A percentile compares a stretch with the other conserved stretches of the same genome.
Conservation (phyloP, 257 asterid species). For the Marsdenia floribunda region DNA sequence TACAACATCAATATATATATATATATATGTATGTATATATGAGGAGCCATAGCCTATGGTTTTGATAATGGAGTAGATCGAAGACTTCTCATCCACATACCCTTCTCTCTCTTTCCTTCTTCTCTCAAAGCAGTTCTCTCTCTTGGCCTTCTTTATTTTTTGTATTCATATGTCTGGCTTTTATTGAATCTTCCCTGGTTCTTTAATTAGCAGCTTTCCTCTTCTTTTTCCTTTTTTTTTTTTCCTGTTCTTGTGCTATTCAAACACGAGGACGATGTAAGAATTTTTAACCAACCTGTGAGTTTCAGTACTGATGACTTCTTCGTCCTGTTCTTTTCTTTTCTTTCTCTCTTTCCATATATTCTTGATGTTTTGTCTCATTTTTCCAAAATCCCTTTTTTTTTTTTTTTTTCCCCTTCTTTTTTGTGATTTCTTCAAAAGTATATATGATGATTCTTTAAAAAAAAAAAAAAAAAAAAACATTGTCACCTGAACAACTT, state of each 20-base stretch:
- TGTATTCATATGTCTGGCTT: constrained; percentile 60
- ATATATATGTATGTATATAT: constrained; percentile 7
- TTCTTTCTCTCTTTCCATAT: background rate
- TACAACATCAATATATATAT: constrained; percentile 56
- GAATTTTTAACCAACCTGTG: constrained; percentile 4
- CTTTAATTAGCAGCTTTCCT: constrained; percentile 17
- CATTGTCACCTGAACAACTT: background rate
- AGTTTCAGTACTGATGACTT: constrained; percentile 12
- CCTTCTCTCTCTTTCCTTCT: constrained; percentile 32
- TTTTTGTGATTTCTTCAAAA: constrained; percentile 3
- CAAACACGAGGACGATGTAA: constrained; percentile 17
- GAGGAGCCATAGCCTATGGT: constrained; percentile 40
- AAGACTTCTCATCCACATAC: constrained; percentile 69
- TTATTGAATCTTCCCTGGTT: constrained; percentile 44
- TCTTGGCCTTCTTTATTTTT: constrained; percentile 16
- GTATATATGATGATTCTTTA: background rate
- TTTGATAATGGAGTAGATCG: constrained; percentile 39
- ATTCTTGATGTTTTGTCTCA: constrained; percentile 1
- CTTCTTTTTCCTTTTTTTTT: no score
- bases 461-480: background rate
- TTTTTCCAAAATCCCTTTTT: background rate
- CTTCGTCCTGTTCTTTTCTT: background rate
- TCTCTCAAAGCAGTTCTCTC: constrained; percentile 26
- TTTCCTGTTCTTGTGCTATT: background rate
- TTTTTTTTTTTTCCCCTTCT: no score